These are phyloP conservation scores for Lycium ferocissimum DNA, from an alignment of 257 asterid species.

Conservation along the genomic window DNA sequence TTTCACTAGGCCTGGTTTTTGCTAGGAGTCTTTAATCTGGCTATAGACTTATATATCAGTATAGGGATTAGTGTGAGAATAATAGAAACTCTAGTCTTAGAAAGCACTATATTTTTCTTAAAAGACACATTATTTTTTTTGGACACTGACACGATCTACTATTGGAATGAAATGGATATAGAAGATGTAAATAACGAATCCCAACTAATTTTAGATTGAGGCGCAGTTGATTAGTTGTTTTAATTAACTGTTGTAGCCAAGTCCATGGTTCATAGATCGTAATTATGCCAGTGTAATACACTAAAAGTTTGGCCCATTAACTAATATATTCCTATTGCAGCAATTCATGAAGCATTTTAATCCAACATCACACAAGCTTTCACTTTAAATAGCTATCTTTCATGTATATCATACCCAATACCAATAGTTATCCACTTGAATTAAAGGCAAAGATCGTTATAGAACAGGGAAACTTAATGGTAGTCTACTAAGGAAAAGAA, in stretches of 20 bases:
- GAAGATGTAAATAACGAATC: no score
- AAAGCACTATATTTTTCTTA: no score
- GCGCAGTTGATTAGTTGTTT: neutral
- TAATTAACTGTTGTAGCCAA: neutral
- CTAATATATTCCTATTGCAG: neutral
- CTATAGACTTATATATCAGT: no score
- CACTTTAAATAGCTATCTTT: neutral
- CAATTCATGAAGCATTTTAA: neutral
- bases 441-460: neutral
- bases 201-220: neutral
- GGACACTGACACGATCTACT: neutral
- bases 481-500: neutral
- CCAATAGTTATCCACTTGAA: neutral
- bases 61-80: no score
- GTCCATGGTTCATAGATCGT: neutral
- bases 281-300: neutral
- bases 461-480: neutral
- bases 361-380: neutral
- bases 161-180: neutral
- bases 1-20: no score
- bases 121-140: no score
- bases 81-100: no score
- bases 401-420: neutral
- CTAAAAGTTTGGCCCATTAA: neutral
- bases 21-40: no score